Evolutionary conservation across 345 rosid species (phyloP), one percentile per base, ranked within the genome.

Genomic region (Odontarrhena argentea): DNA sequence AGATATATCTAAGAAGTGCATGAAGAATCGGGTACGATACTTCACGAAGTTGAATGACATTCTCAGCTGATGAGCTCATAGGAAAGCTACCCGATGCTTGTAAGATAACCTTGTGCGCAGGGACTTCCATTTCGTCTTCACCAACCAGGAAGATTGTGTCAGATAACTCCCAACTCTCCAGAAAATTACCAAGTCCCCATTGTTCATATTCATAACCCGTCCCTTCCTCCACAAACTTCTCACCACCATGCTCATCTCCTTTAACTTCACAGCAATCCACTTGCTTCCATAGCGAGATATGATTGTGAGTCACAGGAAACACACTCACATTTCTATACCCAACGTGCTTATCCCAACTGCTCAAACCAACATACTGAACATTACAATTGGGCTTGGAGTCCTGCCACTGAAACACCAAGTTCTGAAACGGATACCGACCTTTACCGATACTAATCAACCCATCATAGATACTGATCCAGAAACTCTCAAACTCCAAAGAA

Each of bases 331-430:
- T 94, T 65, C 99, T 85, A 55, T 94, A 94, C 0, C 97, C 97
- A 35, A 91, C 99, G 78, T 94, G 99, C 73, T 79, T 88, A 60
- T 91, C 96, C 99, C 99, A 94, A 73, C 97, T 91, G 58, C 97
- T 88, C 38, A 88, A 76, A 26, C 99, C 97, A 51, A 94, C 87
- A 75, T 91, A 91, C 78, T 68, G 88, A 7, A 91, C 90, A 66
- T 48, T 86, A 62, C 88, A 86, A 51, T 91, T 94, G 1, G 99
- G 97, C 64, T 81, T 87, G 0, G 91, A 73, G 84, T 91, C 96
- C 13, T 86, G 81, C 99, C 99, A 94, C 77, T 82, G 85, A 70
- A 89, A 87, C 60, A 87, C 85, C 71, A 86, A 79, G 83, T 91
- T 94, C 83, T 89, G 97, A 77, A 94, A 91, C 52, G 99, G 99